Conservation (phyloP, 257 asterid genomes). For the Lycium ferocissimum region DNA sequence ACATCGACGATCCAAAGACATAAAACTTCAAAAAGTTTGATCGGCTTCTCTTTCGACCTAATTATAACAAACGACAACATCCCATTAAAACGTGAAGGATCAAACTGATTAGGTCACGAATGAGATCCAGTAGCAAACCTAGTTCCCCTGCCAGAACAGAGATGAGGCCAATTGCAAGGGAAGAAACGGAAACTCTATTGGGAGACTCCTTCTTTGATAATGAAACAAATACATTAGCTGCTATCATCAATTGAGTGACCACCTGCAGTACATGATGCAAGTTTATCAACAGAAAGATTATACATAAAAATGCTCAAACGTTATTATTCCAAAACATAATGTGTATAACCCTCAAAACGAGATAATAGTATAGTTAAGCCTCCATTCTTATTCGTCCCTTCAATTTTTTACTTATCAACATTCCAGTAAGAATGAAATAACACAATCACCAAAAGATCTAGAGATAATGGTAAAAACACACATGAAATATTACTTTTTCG, state of each 20-base stretch:
- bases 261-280: constrained; percentile 50
- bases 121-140: constrained; percentile 44
- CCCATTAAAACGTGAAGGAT: not conserved
- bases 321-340: not conserved
- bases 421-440: not conserved
- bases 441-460: too few relatives aligned
- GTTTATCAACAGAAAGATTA: not conserved
- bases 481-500: too few relatives aligned
- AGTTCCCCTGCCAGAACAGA: constrained; percentile 75
- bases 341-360: not conserved
- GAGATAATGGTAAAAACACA: too few relatives aligned
- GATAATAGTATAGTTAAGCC: not conserved
- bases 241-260: constrained; percentile 52
- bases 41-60: constrained; percentile 80
- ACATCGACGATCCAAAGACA: constrained; percentile 62
- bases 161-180: constrained; percentile 48
- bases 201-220: not conserved
- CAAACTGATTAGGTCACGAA: not conserved
- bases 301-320: not conserved
- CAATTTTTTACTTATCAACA: too few relatives aligned
- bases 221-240: constrained; percentile 42
- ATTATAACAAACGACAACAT: constrained; percentile 17
- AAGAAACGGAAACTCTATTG: constrained; percentile 42
- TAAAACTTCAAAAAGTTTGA: constrained; percentile 61
- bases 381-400: not conserved